Percentiles rank a stretch among this genome's conserved stretches.
These are phyloP conservation scores for Pleurotus platypus DNA, from an alignment of 768 basidiomycete species.

Conservation along the genomic window DNA sequence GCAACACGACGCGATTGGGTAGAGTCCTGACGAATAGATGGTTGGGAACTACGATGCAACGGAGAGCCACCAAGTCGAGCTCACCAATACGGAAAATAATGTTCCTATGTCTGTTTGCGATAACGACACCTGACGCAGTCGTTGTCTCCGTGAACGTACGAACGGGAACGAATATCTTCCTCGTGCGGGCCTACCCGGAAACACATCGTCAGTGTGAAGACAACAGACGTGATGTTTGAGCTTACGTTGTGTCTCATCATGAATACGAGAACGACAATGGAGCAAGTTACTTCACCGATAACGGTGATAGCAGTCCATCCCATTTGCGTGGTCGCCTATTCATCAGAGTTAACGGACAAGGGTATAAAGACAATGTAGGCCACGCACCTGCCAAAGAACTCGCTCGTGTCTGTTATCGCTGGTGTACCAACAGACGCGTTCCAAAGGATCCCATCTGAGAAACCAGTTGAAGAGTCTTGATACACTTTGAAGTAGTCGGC, in stretches of 20 bases:
- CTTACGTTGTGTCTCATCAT: constrained; percentile 11
- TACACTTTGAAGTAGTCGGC: not conserved
- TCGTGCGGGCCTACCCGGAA: not conserved
- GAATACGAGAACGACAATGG: constrained; percentile 1
- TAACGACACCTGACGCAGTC: not conserved
- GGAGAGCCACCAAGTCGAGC: not conserved
- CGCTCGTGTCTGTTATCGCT: constrained; percentile 14
- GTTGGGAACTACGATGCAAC: not conserved
- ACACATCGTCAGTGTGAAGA: not conserved
- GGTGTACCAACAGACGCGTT: constrained; percentile 18
- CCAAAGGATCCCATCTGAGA: constrained; percentile 18
- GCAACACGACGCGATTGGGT: constrained; percentile 8
- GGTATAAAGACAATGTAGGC: no score
- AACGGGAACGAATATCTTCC: not conserved
- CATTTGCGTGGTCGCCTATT: not conserved
- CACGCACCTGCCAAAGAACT: constrained; percentile 13
- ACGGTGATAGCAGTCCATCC: constrained; percentile 9
- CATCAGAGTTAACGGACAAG: no score
- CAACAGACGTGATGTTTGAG: not conserved
- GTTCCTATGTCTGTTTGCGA: constrained; percentile 5
- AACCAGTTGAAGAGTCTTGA: not conserved
- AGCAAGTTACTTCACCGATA: constrained; percentile 9
- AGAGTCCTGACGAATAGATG: constrained; percentile 2
- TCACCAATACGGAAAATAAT: constrained; percentile 11
- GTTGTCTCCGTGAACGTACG: not conserved